A percentile compares a stretch with the other conserved stretches of the same genome.
Conservation (phyloP, 2,329 filamentous ascomycete species). For the Aspergillus pseudoglaucus region DNA sequence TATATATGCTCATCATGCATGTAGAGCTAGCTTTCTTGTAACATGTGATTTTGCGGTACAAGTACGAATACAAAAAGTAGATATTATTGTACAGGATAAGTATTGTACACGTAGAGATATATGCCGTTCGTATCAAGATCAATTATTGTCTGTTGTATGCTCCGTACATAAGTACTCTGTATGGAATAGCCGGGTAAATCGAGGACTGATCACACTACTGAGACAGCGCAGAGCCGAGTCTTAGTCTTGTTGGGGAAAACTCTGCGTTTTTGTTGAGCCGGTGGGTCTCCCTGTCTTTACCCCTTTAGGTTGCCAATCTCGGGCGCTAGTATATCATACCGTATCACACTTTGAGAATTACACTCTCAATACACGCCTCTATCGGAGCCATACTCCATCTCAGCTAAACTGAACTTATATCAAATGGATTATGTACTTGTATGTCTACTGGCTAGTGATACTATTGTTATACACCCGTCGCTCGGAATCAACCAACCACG, state of each 20-base stretch:
- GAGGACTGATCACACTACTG: not conserved
- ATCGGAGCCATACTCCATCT: no score
- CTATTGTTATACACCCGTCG: slow-evolving; percentile 13
- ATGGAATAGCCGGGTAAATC: no score
- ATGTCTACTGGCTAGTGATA: not conserved
- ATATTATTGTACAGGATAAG: no score
- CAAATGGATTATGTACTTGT: not conserved
- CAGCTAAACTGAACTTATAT: no score
- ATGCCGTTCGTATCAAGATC: no score
- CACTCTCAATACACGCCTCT: not conserved
- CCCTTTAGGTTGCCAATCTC: not conserved
- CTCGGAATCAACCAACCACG: slow-evolving; percentile 61
- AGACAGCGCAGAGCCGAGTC: not conserved
- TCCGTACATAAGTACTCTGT: not conserved
- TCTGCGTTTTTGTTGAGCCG: slow-evolving; percentile 1
- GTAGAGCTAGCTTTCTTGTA: no score
- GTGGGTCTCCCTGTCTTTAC: not conserved
- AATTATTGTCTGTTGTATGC: not conserved
- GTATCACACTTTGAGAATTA: not conserved
- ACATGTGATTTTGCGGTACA: not conserved
- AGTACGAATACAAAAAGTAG: no score
- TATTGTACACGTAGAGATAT: no score
- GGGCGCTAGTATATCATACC: not conserved
- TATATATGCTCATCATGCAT: not conserved
- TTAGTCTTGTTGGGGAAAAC: not conserved